These are phyloP conservation scores for Saccharomycopsis oosterbeekiorum DNA, from an alignment of 805 yeast species.

Conservation along the genomic window DNA sequence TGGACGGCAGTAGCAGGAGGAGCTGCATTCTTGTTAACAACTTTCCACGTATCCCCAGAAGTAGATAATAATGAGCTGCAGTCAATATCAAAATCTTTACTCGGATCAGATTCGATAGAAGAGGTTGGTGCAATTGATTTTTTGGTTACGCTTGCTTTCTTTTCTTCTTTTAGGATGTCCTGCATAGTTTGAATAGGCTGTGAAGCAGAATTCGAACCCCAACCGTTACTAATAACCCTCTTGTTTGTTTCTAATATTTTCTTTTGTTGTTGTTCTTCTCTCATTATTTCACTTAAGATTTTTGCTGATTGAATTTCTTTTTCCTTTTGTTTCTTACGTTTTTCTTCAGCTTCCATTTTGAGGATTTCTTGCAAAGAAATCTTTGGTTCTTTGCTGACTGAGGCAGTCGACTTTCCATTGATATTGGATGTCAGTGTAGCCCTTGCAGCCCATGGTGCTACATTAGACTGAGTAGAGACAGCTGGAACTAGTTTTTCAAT, in stretches of 20 bases:
- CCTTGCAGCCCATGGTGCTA: slow-evolving; percentile 50
- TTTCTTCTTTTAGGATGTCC: slow-evolving; percentile 55
- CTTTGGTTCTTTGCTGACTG: not conserved
- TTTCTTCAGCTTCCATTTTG: slow-evolving; percentile 36
- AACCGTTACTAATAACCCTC: slow-evolving; percentile 27
- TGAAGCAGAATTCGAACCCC: slow-evolving; percentile 26
- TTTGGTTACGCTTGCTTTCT: slow-evolving; percentile 19
- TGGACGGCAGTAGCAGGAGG: slow-evolving; percentile 1
- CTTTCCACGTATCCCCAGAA: slow-evolving; percentile 22
- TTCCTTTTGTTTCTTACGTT: slow-evolving; percentile 30
- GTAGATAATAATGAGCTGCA: slow-evolving; percentile 21
- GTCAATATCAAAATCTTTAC: slow-evolving; percentile 20
- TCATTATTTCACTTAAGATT: slow-evolving; percentile 19
- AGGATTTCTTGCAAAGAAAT: slow-evolving; percentile 44
- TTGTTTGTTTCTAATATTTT: slow-evolving; percentile 24
- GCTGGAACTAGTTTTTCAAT: slow-evolving; percentile 15
- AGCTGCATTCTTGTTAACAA: slow-evolving; percentile 9
- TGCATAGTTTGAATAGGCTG: slow-evolving; percentile 41
- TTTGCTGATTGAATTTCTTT: slow-evolving; percentile 19
- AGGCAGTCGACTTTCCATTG: not conserved
- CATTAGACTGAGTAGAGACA: slow-evolving; percentile 18
- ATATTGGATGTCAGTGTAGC: slow-evolving; percentile 14
- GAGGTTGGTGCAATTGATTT: slow-evolving; percentile 17
- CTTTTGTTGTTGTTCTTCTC: slow-evolving; percentile 16
- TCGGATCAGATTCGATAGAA: slow-evolving; percentile 19